phyloP scores from a whole-genome alignment of 2,329 filamentous ascomycete species.

The Kalmusia sp. region DNA sequence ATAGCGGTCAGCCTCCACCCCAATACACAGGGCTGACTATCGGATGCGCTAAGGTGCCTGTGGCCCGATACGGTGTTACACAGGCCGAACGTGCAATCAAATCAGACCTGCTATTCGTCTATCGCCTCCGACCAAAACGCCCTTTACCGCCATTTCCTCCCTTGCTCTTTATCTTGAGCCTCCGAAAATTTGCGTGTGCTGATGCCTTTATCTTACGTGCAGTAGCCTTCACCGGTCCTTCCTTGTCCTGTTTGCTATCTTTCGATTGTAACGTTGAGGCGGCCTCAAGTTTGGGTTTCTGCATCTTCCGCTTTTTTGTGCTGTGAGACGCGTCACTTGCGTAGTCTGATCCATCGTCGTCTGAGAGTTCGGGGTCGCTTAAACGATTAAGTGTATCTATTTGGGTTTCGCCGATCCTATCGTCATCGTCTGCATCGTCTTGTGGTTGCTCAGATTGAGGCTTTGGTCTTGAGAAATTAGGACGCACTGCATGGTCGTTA shows the following conservation, averaged over 20 bases:
- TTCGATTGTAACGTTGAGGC: conserved; percentile 12
- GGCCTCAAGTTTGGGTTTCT: conserved; percentile 21
- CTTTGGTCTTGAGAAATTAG: conserved; percentile 50
- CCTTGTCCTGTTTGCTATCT: conserved; percentile 25
- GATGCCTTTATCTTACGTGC: conserved; percentile 54
- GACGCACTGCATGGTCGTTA: conserved; percentile 47
- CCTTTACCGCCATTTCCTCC: conserved; percentile 50
- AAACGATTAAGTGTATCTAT: conserved; percentile 26
- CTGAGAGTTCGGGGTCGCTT: conserved; percentile 45
- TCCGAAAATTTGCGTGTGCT: conserved; percentile 57
- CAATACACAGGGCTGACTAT: conserved; percentile 10
- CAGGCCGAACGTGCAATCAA: conserved; percentile 11
- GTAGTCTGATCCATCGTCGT: conserved; percentile 48
- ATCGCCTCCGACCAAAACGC: conserved; percentile 45
- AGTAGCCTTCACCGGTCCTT: conserved; percentile 45
- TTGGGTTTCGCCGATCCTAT: conserved; percentile 46
- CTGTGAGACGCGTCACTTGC: conserved; percentile 50
- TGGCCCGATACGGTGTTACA: neutral
- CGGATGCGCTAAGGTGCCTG: neutral
- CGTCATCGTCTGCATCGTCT: conserved; percentile 45
- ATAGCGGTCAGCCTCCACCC: neutral
- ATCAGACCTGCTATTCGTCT: conserved; percentile 14
- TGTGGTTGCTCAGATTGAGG: conserved; percentile 41
- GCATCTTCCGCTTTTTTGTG: conserved; percentile 35
- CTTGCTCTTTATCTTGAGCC: conserved; percentile 60